Percentiles rank a stretch among this genome's conserved stretches.
Evolutionary conservation across 225 moss, liverwort and hornwort species (phyloP).

Genomic region (Pseudisothecium myosuroides): DNA sequence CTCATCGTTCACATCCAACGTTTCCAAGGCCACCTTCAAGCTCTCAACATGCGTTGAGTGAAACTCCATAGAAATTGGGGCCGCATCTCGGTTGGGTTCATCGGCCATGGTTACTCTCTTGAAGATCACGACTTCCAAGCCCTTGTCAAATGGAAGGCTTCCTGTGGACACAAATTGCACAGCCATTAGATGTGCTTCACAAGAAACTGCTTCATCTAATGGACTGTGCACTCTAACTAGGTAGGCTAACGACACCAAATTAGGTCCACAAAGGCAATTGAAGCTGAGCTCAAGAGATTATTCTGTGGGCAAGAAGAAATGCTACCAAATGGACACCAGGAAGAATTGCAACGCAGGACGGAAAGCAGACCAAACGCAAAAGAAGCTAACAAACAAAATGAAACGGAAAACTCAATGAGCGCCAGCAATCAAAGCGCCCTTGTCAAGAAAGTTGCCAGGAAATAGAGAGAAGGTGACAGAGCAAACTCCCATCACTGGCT

Average conservation of each 20-base stretch:
- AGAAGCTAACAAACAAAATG: background rate
- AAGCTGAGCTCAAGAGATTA: too few species aligned
- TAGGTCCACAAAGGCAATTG: too few species aligned
- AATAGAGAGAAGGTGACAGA: background rate
- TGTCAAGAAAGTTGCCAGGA: background rate
- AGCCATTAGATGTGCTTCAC: background rate
- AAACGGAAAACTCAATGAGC: too few species aligned
- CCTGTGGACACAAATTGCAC: background rate
- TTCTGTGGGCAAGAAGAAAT: background rate
- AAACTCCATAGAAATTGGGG: background rate
- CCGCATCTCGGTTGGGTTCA: fast-evolving
- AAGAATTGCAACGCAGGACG: fast-evolving
- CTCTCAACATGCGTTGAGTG: background rate
- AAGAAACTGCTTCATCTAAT: background rate
- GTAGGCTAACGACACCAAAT: fast-evolving
- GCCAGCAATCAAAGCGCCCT: too few species aligned
- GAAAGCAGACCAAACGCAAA: too few species aligned
- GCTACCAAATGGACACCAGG: background rate
- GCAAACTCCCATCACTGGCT: background rate
- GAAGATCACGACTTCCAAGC: fast-evolving
- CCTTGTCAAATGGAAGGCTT: background rate
- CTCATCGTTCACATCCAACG: background rate
- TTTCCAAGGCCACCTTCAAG: background rate
- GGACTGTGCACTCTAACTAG: background rate
- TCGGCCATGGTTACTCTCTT: background rate